Percentiles rank a stretch among this genome's conserved stretches.
These are phyloP conservation scores for Annona squamosa DNA, from an alignment of 164 flowering plant species.

Conservation along the genomic window DNA sequence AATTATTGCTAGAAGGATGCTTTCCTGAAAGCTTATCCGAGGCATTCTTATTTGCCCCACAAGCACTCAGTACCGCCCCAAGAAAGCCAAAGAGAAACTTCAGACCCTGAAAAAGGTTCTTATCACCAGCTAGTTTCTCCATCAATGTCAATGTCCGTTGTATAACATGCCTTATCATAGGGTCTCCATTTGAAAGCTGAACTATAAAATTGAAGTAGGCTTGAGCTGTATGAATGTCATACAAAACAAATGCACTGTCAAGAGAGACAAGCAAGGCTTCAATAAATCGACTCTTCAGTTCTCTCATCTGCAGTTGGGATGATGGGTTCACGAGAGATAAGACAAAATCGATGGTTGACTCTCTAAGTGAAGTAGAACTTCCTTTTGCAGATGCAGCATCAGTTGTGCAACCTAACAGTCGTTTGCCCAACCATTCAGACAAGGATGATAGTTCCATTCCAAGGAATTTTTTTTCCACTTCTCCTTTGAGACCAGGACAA, in stretches of 20 bases:
- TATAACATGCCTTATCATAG: constrained; percentile 49
- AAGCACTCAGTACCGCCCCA: constrained; percentile 48
- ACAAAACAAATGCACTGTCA: constrained; percentile 60
- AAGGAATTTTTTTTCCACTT: constrained; percentile 55
- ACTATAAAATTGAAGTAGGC: constrained; percentile 63
- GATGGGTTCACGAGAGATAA: constrained; percentile 40
- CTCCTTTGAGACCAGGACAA: constrained; percentile 44
- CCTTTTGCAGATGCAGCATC: constrained; percentile 49
- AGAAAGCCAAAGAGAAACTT: constrained; percentile 73
- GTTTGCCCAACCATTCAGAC: constrained; percentile 77
- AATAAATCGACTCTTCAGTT: constrained; percentile 51
- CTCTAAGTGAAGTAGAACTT: constrained; percentile 59
- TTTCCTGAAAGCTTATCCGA: constrained; percentile 42
- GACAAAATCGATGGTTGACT: constrained; percentile 70
- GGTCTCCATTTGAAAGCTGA: constrained; percentile 66
- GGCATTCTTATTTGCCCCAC: constrained; percentile 46
- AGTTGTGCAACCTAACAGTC: constrained; percentile 50
- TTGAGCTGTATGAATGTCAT: constrained; percentile 67
- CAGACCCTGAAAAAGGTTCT: constrained; percentile 61
- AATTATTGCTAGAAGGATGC: constrained; percentile 32
- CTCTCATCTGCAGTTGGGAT: constrained; percentile 35
- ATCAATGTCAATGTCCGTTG: constrained; percentile 49
- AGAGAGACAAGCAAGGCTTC: constrained; percentile 63
- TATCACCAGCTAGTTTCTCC: constrained; percentile 67
- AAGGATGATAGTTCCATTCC: constrained; percentile 46